These are phyloP conservation scores for Acarospora socialis DNA, from an alignment of 2,329 filamentous ascomycete species.

Conservation along the genomic window DNA sequence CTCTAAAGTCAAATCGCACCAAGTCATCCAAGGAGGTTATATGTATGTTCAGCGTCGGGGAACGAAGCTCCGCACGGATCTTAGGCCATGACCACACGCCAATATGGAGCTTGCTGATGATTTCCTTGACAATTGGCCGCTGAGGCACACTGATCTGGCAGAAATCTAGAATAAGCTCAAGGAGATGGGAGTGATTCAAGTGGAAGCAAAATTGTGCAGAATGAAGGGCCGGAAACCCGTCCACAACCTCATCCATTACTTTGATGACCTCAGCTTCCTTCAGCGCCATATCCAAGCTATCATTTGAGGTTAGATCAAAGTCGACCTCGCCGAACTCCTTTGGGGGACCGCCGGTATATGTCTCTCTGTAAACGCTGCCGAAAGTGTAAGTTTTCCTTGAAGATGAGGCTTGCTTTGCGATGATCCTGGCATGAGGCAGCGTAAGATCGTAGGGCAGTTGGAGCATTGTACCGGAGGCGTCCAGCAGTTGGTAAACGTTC, in stretches of 20 bases:
- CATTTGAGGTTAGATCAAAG: slow-evolving; percentile 84
- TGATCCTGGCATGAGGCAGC: slow-evolving; percentile 68
- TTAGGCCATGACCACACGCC: slow-evolving; percentile 69
- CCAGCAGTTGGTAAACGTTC: slow-evolving; percentile 69
- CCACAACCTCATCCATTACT: slow-evolving; percentile 80
- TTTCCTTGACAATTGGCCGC: slow-evolving; percentile 61
- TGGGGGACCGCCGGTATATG: slow-evolving; percentile 63
- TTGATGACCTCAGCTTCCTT: slow-evolving; percentile 93
- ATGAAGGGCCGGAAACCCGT: slow-evolving; percentile 61
- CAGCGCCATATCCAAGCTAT: slow-evolving; percentile 65
- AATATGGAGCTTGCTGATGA: slow-evolving; percentile 76
- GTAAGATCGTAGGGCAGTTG: slow-evolving; percentile 93
- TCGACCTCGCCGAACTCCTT: slow-evolving; percentile 77
- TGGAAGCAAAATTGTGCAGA: slow-evolving; percentile 72
- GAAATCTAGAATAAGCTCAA: slow-evolving; percentile 79
- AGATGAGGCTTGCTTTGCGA: slow-evolving; percentile 55
- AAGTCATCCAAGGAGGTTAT: slow-evolving; percentile 85
- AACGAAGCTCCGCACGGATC: slow-evolving; percentile 66
- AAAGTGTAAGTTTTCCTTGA: slow-evolving; percentile 65
- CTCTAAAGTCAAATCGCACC: slow-evolving; percentile 78
- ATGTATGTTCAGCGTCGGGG: slow-evolving; percentile 66
- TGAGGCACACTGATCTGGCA: slow-evolving; percentile 62
- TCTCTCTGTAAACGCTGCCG: slow-evolving; percentile 70
- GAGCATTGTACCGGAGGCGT: slow-evolving; percentile 70
- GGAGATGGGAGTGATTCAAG: slow-evolving; percentile 72